Percentiles rank a stretch among this genome's conserved stretches.
Evolutionary conservation across 2,329 filamentous ascomycete genomes (phyloP).

Genomic region (Teratosphaeria zuluensis): DNA sequence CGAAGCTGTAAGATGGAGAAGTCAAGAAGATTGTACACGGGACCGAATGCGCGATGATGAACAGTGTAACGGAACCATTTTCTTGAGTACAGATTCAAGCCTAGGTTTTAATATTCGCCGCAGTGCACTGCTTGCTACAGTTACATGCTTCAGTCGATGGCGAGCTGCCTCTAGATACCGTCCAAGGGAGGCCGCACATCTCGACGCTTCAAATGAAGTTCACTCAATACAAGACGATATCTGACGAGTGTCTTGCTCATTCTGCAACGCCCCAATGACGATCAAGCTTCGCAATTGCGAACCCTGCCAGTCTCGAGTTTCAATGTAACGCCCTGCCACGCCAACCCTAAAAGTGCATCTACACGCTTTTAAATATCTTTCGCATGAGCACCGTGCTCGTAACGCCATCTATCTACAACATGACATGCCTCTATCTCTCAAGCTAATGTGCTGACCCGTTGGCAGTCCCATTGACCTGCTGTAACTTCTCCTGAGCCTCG

Average conservation of each 20-base stretch:
- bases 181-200: no score
- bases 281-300: no score
- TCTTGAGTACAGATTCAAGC: not conserved
- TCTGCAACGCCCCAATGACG: no score
- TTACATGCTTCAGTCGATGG: not conserved
- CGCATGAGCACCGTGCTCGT: not conserved
- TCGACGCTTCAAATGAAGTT: no score
- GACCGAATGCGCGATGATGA: not conserved
- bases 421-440: not conserved
- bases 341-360: not conserved
- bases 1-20: not conserved
- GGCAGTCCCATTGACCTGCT: not conserved
- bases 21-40: not conserved
- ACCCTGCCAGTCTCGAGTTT: not conserved
- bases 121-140: not conserved
- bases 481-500: conserved; percentile 6
- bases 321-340: not conserved
- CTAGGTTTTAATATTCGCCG: not conserved
- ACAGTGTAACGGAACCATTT: not conserved
- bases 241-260: no score
- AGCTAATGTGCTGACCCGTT: not conserved
- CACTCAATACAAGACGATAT: no score
- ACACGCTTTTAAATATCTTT: not conserved
- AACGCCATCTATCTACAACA: not conserved
- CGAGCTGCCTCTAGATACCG: not conserved